Evolutionary conservation across 306 rosid genomes (phyloP).

Genomic region (Biancaea sappan): DNA sequence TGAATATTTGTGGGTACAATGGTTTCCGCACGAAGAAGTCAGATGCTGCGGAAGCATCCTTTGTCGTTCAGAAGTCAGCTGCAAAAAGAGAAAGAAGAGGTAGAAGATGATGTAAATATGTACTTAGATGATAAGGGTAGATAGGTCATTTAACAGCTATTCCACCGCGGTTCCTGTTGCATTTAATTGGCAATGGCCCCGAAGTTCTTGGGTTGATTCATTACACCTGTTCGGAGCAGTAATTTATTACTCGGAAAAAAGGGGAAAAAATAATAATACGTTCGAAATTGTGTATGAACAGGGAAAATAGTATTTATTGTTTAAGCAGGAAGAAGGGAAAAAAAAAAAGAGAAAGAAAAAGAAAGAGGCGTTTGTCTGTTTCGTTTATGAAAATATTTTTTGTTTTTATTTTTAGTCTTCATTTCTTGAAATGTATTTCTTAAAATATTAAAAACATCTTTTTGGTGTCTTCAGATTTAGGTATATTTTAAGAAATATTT

Average conservation of each 20-base stretch:
- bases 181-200: neutral
- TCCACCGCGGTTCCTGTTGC: neutral
- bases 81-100: neutral
- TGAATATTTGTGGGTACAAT: slow-evolving; percentile 79
- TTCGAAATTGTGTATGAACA: no score
- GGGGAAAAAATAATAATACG: neutral
- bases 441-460: no score
- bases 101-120: neutral
- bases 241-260: neutral
- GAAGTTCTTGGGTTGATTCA: neutral
- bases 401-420: no score
- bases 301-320: no score
- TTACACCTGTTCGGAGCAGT: neutral
- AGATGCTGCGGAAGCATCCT: slow-evolving; percentile 76
- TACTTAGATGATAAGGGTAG: neutral
- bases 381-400: no score
- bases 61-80: neutral
- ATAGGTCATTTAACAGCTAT: neutral
- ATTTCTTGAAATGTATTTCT: no score
- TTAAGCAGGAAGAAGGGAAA: no score
- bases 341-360: no score
- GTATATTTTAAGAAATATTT: no score
- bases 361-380: no score
- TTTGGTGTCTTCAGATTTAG: no score
- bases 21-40: slow-evolving; percentile 73